A percentile compares a stretch with the other conserved stretches of the same genome.
phyloP scores from a whole-genome alignment of 2,329 filamentous ascomycete species.

The Trichocomaceae sp. region DNA sequence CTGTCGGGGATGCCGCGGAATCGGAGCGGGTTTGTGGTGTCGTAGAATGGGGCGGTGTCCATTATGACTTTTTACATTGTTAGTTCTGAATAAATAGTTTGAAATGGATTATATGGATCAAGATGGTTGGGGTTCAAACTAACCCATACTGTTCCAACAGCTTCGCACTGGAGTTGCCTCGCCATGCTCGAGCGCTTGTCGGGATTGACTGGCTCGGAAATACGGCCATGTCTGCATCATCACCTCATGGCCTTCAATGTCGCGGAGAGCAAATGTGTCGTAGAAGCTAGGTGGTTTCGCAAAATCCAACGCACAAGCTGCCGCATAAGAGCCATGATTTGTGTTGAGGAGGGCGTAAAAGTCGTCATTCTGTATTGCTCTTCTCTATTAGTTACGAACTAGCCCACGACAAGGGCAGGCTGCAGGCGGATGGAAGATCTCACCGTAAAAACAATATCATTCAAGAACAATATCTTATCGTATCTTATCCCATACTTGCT shows the following conservation, averaged over 20 bases:
- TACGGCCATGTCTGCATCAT: slow-evolving; percentile 63
- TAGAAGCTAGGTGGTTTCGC: slow-evolving; percentile 62
- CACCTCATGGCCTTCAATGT: slow-evolving; percentile 56
- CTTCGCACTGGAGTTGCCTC: slow-evolving; percentile 53
- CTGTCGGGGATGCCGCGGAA: slow-evolving; percentile 48
- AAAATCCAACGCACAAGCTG: slow-evolving; percentile 66
- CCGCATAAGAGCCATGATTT: slow-evolving; percentile 54
- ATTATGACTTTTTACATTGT: slow-evolving; percentile 9
- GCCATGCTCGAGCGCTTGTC: slow-evolving; percentile 48
- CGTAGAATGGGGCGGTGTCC: slow-evolving; percentile 10
- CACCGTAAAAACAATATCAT: slow-evolving; percentile 42
- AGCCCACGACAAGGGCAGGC: too few species aligned
- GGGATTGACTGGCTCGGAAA: slow-evolving; percentile 46
- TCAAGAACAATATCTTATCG: slow-evolving; percentile 55
- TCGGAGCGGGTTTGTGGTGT: slow-evolving; percentile 32
- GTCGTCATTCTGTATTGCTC: slow-evolving; percentile 21
- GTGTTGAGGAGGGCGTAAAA: slow-evolving; percentile 54
- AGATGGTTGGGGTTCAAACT: neutral
- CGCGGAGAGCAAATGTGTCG: slow-evolving; percentile 66
- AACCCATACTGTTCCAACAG: slow-evolving; percentile 61
- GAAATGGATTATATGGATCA: too few species aligned
- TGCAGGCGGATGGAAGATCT: slow-evolving; percentile 3
- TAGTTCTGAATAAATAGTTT: too few species aligned
- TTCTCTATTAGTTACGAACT: neutral
- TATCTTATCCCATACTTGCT: slow-evolving; percentile 45